Conservation (phyloP, 2,329 filamentous ascomycete genomes). For the Biscogniauxia sp. region DNA sequence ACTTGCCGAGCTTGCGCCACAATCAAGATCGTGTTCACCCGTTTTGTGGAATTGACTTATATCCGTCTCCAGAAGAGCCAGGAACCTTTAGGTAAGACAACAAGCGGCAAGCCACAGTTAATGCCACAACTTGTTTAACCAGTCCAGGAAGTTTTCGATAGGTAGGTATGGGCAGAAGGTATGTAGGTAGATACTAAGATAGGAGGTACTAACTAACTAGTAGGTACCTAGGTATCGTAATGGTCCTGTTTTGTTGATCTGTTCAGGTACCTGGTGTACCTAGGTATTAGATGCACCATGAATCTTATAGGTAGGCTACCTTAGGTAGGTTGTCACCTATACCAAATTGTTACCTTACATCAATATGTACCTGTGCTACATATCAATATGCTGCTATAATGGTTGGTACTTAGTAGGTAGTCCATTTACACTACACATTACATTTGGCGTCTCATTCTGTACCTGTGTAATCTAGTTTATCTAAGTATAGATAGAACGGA, state of each 20-base stretch:
- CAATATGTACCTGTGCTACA: too few relatives aligned
- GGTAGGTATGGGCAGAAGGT: too few relatives aligned
- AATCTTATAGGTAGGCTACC: background rate
- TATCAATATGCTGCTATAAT: background rate
- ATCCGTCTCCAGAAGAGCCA: background rate
- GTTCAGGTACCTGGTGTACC: background rate
- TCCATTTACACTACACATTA: background rate
- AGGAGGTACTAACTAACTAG: too few relatives aligned
- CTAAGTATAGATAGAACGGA: too few relatives aligned
- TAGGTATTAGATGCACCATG: too few relatives aligned
- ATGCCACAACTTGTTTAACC: background rate
- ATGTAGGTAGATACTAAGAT: too few relatives aligned
- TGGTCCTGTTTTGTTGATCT: too few relatives aligned
- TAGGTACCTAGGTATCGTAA: too few relatives aligned
- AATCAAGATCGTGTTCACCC: background rate
- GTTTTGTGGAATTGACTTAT: too few relatives aligned
- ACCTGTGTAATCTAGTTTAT: background rate
- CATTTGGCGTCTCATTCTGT: too few relatives aligned
- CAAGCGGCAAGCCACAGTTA: background rate
- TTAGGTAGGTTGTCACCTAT: background rate
- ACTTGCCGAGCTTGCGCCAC: background rate
- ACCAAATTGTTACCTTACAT: background rate
- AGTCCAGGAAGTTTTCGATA: too few relatives aligned
- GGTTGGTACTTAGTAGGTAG: background rate
- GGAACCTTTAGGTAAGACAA: background rate